Percentiles rank a stretch among this genome's conserved stretches.
These are phyloP conservation scores for Trypanosoma brucei DNA, from an alignment of 208 protist genomes.

Conservation along the genomic window DNA sequence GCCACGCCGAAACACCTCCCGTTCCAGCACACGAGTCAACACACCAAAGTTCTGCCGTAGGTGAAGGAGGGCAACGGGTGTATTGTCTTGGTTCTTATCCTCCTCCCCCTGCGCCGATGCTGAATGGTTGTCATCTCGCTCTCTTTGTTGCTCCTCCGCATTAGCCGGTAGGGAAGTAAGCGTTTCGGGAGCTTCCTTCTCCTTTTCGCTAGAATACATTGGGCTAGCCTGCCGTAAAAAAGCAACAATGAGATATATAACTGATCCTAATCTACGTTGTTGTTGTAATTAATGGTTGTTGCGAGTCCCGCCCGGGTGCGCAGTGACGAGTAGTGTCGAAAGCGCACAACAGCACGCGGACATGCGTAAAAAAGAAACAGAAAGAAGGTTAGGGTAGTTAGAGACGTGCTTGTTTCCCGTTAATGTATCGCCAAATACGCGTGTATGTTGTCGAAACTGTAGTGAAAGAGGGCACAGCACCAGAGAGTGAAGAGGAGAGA, in stretches of 20 bases:
- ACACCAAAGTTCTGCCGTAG: constrained; percentile 61
- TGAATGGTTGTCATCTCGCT: not conserved
- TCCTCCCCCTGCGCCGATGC: constrained; percentile 1
- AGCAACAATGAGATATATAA: constrained; percentile 14
- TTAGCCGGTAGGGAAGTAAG: not conserved
- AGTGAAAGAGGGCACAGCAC: too few relatives aligned
- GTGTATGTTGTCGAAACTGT: too few relatives aligned
- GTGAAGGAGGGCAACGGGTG: constrained; percentile 40
- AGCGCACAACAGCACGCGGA: too few relatives aligned
- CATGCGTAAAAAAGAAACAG: too few relatives aligned
- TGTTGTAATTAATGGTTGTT: not conserved
- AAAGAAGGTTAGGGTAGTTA: too few relatives aligned
- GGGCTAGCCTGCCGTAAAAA: constrained; percentile 3
- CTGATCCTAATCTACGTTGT: constrained; percentile 1
- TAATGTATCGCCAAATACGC: too few relatives aligned
- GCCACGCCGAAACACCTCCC: constrained; percentile 52
- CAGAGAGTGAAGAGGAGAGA: too few relatives aligned
- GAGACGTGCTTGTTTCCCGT: too few relatives aligned
- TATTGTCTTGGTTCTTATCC: constrained; percentile 17
- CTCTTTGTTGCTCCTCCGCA: constrained; percentile 6
- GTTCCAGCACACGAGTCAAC: constrained; percentile 43
- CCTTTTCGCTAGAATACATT: constrained; percentile 24
- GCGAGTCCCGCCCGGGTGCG: not conserved
- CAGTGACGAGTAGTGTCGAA: too few relatives aligned
- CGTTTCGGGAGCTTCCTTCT: constrained; percentile 1